These are phyloP conservation scores for Ogataea nonfermentans DNA, from an alignment of 805 yeast genomes.

Conservation along the genomic window DNA sequence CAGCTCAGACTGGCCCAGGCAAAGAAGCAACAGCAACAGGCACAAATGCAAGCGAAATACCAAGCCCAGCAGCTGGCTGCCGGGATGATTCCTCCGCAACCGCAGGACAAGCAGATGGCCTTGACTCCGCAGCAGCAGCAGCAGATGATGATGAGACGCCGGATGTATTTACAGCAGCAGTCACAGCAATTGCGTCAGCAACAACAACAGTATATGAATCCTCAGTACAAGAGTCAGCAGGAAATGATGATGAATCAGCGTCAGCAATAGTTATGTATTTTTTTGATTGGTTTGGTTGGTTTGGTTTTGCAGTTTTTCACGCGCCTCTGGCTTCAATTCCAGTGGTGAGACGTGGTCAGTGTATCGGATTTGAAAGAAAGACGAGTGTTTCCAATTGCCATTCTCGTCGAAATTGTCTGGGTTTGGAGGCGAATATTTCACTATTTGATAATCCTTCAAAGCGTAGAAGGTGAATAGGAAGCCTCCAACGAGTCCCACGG, in stretches of 20 bases:
- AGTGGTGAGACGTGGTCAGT: constrained; percentile 37
- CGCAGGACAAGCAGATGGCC: constrained; percentile 21
- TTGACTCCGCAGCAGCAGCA: constrained; percentile 24
- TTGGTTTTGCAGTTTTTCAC: constrained; percentile 13
- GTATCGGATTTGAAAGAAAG: constrained; percentile 36
- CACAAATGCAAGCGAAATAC: constrained; percentile 19
- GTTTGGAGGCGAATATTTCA: constrained; percentile 41
- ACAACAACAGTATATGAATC: constrained; percentile 19
- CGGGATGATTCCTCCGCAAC: constrained; percentile 10
- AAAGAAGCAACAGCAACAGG: constrained; percentile 20
- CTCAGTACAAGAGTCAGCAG: constrained; percentile 25
- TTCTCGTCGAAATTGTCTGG: constrained; percentile 37
- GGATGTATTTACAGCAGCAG: constrained; percentile 23
- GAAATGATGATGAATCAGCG: constrained; percentile 25
- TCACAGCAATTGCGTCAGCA: constrained; percentile 25
- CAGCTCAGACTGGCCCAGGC: constrained; percentile 21
- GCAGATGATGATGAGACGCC: constrained; percentile 24
- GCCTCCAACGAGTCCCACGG: constrained; percentile 28
- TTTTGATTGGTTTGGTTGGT: not conserved
- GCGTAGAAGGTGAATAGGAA: constrained; percentile 28
- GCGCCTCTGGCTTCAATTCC: constrained; percentile 37
- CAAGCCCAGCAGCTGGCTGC: constrained; percentile 19
- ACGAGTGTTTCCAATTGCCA: constrained; percentile 37
- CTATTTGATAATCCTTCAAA: constrained; percentile 35
- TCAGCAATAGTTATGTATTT: constrained; percentile 11